phyloP scores from a whole-genome alignment of 1,284 basidiomycete species.

The Ceratobasidium theobromae region DNA sequence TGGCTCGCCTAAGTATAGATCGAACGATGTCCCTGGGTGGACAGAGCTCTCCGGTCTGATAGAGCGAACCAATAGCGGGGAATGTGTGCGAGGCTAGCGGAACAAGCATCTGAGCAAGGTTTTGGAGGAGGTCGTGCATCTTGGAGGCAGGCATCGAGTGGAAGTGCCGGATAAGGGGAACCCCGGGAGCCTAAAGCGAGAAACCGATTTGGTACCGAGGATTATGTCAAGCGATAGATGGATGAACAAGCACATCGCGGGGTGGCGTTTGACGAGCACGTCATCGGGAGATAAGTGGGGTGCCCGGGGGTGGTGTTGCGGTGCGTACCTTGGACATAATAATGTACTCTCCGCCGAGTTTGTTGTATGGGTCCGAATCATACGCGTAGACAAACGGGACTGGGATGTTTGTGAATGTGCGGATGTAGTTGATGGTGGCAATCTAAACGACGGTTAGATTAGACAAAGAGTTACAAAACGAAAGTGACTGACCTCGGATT shows the following conservation, averaged over 20 bases:
- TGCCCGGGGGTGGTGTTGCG: background rate
- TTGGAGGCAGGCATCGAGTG: conserved; percentile 63
- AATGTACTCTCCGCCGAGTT: conserved; percentile 77
- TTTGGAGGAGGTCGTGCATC: conserved; percentile 62
- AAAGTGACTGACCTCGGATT: conserved; percentile 56
- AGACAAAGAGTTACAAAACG: background rate
- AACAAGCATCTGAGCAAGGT: conserved; percentile 63
- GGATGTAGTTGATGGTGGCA: conserved; percentile 74
- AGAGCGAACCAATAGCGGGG: conserved; percentile 67
- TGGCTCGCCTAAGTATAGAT: background rate
- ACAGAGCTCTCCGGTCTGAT: conserved; percentile 42
- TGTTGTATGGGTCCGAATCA: conserved; percentile 78
- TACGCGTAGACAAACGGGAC: conserved; percentile 72
- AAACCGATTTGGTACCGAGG: conserved; percentile 7
- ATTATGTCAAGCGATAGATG: conserved; percentile 20
- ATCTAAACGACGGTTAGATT: conserved; percentile 44
- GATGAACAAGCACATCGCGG: background rate
- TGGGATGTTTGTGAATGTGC: conserved; percentile 64
- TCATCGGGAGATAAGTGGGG: background rate
- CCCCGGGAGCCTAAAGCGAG: conserved; percentile 59
- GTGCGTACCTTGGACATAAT: conserved; percentile 73
- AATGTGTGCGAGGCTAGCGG: conserved; percentile 76
- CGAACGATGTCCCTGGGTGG: conserved; percentile 16
- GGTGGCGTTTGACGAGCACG: background rate
- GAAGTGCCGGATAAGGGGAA: conserved; percentile 66